Conservation (phyloP, 805 yeast species). For the Pichia membranifaciens region DNA sequence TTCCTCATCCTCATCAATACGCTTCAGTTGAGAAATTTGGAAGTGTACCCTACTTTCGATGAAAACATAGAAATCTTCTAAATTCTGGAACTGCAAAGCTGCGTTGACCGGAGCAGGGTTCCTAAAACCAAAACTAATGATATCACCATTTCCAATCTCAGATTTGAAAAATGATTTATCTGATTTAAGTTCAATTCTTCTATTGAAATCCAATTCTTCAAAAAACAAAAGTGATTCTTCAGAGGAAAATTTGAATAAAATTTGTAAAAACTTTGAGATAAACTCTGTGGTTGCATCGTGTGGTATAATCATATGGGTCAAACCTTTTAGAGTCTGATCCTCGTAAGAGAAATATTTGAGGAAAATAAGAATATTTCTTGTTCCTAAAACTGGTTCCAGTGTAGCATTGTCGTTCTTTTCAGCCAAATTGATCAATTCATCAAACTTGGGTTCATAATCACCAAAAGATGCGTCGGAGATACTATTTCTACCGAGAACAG, state of each 20-base stretch:
- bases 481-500: conserved; percentile 2
- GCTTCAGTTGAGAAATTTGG: conserved; percentile 38
- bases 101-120: background rate
- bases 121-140: conserved; percentile 35
- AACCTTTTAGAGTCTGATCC: conserved; percentile 53
- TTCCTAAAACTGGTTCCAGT: conserved; percentile 20
- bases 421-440: conserved; percentile 12
- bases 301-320: conserved; percentile 52
- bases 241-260: conserved; percentile 35
- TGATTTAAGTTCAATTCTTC: conserved; percentile 40
- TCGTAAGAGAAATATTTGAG: conserved; percentile 63
- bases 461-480: conserved; percentile 2
- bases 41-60: conserved; percentile 58
- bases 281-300: conserved; percentile 40
- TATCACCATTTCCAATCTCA: conserved; percentile 67
- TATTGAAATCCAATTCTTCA: conserved; percentile 59
- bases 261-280: conserved; percentile 37
- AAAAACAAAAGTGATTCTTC: conserved; percentile 32
- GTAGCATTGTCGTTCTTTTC: conserved; percentile 13
- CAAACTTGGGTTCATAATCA: conserved; percentile 1
- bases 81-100: conserved; percentile 26
- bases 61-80: conserved; percentile 46
- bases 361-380: conserved; percentile 36
- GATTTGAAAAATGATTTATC: conserved; percentile 43
- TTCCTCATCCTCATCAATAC: conserved; percentile 40